Conservation (phyloP, 805 yeast genomes). For the Yamadazyma sp. region DNA sequence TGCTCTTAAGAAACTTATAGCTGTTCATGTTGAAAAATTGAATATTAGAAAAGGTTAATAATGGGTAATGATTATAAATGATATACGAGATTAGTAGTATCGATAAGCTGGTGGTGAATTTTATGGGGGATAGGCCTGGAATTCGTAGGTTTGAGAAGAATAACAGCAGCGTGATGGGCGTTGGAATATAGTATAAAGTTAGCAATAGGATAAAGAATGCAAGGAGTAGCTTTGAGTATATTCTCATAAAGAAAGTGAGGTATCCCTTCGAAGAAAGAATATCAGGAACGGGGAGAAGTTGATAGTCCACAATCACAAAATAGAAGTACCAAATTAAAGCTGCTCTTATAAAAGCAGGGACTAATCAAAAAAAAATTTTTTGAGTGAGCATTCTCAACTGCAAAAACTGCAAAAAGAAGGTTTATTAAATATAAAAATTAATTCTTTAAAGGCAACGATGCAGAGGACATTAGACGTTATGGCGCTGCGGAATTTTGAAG, state of each 20-base stretch:
- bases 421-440: too few relatives aligned
- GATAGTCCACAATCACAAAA: too few relatives aligned
- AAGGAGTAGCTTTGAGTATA: background rate
- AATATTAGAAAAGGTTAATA: background rate
- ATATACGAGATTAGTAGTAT: conserved; percentile 7
- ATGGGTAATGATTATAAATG: conserved; percentile 1
- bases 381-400: too few relatives aligned
- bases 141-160: background rate
- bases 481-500: background rate
- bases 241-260: conserved; percentile 10
- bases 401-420: too few relatives aligned
- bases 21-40: conserved; percentile 6
- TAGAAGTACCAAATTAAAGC: too few relatives aligned
- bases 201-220: conserved; percentile 2
- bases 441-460: background rate
- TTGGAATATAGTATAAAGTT: background rate
- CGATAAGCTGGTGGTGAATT: conserved; percentile 10
- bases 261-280: background rate
- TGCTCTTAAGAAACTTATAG: conserved; percentile 9
- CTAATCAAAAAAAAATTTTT: too few relatives aligned
- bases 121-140: conserved; percentile 13
- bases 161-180: conserved; percentile 4
- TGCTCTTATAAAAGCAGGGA: too few relatives aligned
- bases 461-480: background rate
- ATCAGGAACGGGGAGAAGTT: too few relatives aligned